Evolutionary conservation across 1,139 yeast species (phyloP), one percentile per base, ranked within the genome.

Genomic region (Scheffersomyces cryptocercus): DNA sequence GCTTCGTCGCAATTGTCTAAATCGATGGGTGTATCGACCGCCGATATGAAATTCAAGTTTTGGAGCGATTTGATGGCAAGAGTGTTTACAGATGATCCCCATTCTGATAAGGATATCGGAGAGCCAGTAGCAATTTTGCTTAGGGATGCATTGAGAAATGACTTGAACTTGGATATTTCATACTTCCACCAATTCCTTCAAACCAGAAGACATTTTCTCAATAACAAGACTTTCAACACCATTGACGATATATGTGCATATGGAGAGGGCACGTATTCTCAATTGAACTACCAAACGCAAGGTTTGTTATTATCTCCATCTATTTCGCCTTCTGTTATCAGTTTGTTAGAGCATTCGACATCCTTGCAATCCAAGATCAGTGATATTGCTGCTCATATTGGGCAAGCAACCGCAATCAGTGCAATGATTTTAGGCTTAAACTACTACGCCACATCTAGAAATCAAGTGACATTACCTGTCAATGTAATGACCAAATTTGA

Each of bases 191-290:
- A 83, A 48, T 75, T 84, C 58, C 62, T 88, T 16, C 82, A 79
- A 46, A 80, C 90, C 4, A 74, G 88, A 42, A 77, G 79, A 43
- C 73, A 75, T 46, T 79, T 79, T 50, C 62, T 82, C 35, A 67
- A 70, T 28, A 68, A 70, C 37, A 52, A 51, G 26, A 47, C 54
- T n/a, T 84, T 88, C 50, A 63, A 73, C 10, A 69, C 72, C 10
- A 59, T 77, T 1, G 82, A 83, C 40, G 82, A 79, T 35, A 75
- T 88, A 48, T 86, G 91, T 45, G 77, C 89, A 0, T 84, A 80
- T 55, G 96, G 96, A 2, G 96, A 88, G 60, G 95, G 95, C 1
- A 81, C 88, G 0, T 78, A 77, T 52, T 85, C 95, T 0, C 95
- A 87, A 58, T 67, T 86, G 53, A 84, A 84, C 53, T 88, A 88